A percentile compares a stretch with the other conserved stretches of the same genome.
Evolutionary conservation across 2,329 filamentous ascomycete genomes (phyloP).

Genomic region (Trichoderma koningiopsis): DNA sequence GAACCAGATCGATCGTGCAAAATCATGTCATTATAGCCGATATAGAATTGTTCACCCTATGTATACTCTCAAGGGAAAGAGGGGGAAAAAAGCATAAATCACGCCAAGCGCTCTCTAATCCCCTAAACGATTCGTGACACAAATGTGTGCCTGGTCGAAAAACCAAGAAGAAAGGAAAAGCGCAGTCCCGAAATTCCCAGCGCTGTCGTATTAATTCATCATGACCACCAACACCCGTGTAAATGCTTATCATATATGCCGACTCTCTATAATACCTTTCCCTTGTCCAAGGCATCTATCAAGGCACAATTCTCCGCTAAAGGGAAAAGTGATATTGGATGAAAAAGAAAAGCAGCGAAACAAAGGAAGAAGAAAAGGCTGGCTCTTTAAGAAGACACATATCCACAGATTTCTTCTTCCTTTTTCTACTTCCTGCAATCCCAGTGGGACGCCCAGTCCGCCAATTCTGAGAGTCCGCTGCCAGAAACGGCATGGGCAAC

Average conservation of each 20-base stretch:
- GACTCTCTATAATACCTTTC: conserved; percentile 1
- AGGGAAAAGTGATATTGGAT: neutral
- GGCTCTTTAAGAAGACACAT: neutral
- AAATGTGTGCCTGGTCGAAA: neutral
- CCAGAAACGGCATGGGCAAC: conserved; percentile 9
- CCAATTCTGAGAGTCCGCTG: neutral
- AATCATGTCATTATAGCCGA: neutral
- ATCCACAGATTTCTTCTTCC: neutral
- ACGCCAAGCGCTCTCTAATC: neutral
- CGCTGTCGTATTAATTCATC: conserved; percentile 12
- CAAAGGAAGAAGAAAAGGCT: neutral
- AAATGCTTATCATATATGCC: conserved; percentile 25
- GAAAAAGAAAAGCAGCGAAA: neutral
- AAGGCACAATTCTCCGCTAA: neutral
- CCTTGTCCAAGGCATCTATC: neutral
- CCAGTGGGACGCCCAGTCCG: conserved; percentile 17
- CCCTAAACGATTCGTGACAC: neutral
- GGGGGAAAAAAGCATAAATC: neutral
- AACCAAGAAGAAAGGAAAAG: neutral
- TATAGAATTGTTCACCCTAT: conserved; percentile 1
- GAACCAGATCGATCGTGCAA: neutral
- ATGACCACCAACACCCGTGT: conserved; percentile 24
- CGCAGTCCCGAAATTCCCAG: conserved; percentile 12
- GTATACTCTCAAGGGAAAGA: neutral
- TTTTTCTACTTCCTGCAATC: conserved; percentile 17